These are phyloP conservation scores for Penicillium capsulatum DNA, from an alignment of 2,329 filamentous ascomycete species.

Conservation along the genomic window DNA sequence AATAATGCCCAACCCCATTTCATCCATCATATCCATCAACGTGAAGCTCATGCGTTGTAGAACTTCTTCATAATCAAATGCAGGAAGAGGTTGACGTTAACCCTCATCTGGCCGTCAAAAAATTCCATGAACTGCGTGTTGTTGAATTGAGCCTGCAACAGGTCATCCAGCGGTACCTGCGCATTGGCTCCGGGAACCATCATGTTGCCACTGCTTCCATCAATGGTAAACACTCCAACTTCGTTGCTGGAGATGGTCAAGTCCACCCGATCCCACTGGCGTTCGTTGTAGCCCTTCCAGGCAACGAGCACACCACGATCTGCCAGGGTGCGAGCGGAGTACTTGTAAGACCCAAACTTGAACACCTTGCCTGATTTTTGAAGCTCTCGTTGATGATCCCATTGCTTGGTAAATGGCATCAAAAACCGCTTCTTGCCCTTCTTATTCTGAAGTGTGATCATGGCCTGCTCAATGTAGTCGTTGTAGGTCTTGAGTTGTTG, in stretches of 20 bases:
- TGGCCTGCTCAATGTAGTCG: conserved; percentile 97
- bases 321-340: conserved; percentile 79
- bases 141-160: conserved; percentile 95
- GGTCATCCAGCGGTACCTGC: conserved; percentile 81
- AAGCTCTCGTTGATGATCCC: conserved; percentile 95
- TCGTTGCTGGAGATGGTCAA: conserved; percentile 91
- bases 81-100: conserved; percentile 95
- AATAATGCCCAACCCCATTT: conserved; percentile 17
- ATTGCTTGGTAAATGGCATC: conserved; percentile 95
- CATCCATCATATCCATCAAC: conserved; percentile 21
- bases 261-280: conserved; percentile 88
- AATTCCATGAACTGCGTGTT: conserved; percentile 93
- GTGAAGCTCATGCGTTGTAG: conserved; percentile 55
- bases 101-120: conserved; percentile 78
- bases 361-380: conserved; percentile 88
- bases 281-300: conserved; percentile 79
- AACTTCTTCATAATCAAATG: conserved; percentile 99
- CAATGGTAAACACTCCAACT: conserved; percentile 88
- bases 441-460: conserved; percentile 94
- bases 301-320: conserved; percentile 91
- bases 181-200: conserved; percentile 93
- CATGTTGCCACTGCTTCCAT: conserved; percentile 85
- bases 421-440: conserved; percentile 94
- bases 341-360: conserved; percentile 97
- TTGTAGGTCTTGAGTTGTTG: conserved; percentile 97